Evolutionary conservation across 257 asterid species (phyloP).

Genomic region (Rubia yunnanensis): DNA sequence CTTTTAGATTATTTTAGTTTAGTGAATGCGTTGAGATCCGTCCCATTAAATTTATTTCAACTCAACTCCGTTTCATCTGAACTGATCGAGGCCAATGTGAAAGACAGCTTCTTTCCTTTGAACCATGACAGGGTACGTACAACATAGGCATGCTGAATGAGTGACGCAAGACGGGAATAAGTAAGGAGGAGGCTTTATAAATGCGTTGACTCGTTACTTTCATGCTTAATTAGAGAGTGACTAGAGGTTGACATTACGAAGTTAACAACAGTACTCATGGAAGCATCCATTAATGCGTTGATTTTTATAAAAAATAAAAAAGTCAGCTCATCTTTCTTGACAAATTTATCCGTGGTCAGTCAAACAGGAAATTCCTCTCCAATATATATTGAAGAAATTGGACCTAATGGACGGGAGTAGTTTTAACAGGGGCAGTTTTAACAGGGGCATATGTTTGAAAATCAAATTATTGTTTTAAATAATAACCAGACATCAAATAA

Average conservation of each 20-base stretch:
- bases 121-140: too few relatives aligned
- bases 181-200: neutral
- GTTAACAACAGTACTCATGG: neutral
- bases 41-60: too few relatives aligned
- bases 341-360: neutral
- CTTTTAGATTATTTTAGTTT: too few relatives aligned
- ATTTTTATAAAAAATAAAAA: too few relatives aligned
- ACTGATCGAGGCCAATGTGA: too few relatives aligned
- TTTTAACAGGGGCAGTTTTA: too few relatives aligned
- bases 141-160: neutral
- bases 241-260: neutral
- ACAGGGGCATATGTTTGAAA: too few relatives aligned
- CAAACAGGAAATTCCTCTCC: neutral
- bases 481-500: too few relatives aligned
- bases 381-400: neutral
- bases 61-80: too few relatives aligned
- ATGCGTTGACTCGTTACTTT: neutral
- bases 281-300: neutral
- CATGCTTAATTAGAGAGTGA: neutral
- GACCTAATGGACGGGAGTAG: neutral
- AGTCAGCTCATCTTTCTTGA: neutral
- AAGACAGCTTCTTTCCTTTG: too few relatives aligned
- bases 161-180: neutral
- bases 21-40: too few relatives aligned
- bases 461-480: too few relatives aligned